Evolutionary conservation across 2,329 filamentous ascomycete genomes (phyloP), one percentile per base, ranked within the genome.

Genomic region (Pseudocercospora cruenta): DNA sequence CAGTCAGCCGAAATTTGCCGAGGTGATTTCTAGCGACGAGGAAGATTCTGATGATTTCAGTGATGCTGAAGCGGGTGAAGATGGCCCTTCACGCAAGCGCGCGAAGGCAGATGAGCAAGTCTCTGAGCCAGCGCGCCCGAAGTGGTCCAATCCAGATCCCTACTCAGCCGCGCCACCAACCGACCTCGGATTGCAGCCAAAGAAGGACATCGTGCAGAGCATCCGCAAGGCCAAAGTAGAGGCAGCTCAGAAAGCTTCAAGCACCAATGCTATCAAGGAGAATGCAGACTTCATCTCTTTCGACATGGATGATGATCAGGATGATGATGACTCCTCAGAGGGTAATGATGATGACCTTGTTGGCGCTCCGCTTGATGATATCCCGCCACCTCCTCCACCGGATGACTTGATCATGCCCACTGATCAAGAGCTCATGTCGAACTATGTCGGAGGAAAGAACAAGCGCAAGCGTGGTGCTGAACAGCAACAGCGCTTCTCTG

Each of bases 81-180:
- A 71, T 3, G 73, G 73, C 10, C 69, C 64, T 10, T 70, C 74
- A 14, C 70, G 71, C 26, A 78, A 78, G 68, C 75, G 77, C 28
- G 66, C 66, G 60, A 67, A 69, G 12, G 67, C 63, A 39, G 75
- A 66, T 22, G 64, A 55, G 16, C 71, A 79, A 51, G 76, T 75
- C 21, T 75, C 64, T 12, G 67, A 62, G 21, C 67, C 79, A 49
- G 75, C 76, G 6, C 76, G 77, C 4, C 93, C 93, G 2, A 93
- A 91, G 78, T 98, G 94, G 94, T 97, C 93, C 4, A 98, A 98
- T 72, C 94, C 94, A 3, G 94, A 98, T 77, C 93, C 94, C 0
- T 97, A 98, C 79, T 96, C 92, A 5, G 91, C 88, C 1, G 83
- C 97, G 9, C 94, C 94, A 8, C 93, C 93, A 6, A 87, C 89